phyloP scores from a whole-genome alignment of 1,139 yeast genomes.

The Nakaseomyces bracarensis region DNA sequence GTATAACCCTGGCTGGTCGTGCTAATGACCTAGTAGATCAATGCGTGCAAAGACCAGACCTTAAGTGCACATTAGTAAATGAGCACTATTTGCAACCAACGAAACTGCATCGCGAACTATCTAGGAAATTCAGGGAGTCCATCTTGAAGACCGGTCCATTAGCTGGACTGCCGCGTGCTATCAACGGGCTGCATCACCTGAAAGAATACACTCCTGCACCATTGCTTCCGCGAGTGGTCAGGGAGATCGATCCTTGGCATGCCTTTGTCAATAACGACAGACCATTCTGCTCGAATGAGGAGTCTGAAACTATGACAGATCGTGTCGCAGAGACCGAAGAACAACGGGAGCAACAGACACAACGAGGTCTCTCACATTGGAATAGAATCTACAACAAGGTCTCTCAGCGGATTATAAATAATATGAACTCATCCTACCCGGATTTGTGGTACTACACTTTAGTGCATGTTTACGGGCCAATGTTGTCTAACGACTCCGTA shows the following conservation, averaged over 20 bases:
- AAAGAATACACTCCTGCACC: constrained; percentile 54
- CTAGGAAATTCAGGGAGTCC: constrained; percentile 62
- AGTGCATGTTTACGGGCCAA: constrained; percentile 68
- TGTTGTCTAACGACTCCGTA: constrained; percentile 59
- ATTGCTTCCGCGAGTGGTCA: constrained; percentile 27
- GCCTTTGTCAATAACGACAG: constrained; percentile 18
- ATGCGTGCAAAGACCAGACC: constrained; percentile 9
- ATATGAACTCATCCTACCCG: constrained; percentile 69
- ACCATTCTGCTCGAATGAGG: constrained; percentile 10
- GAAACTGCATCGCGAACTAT: constrained; percentile 31
- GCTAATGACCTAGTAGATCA: constrained; percentile 16
- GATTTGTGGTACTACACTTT: constrained; percentile 72
- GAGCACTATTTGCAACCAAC: constrained; percentile 21
- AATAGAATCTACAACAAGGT: constrained; percentile 68
- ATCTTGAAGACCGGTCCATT: constrained; percentile 67
- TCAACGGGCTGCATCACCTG: constrained; percentile 62
- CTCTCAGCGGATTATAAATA: constrained; percentile 55
- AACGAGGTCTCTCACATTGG: constrained; percentile 47
- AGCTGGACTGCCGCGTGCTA: constrained; percentile 74
- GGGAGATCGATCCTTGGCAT: constrained; percentile 20
- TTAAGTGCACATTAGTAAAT: constrained; percentile 13
- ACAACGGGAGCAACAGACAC: constrained; percentile 10
- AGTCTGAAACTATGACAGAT: constrained; percentile 11
- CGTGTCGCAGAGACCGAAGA: constrained; percentile 9
- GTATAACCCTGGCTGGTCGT: constrained; percentile 17